Evolutionary conservation across 2,329 filamentous ascomycete species (phyloP).

Genomic region (Arthrobotrys sinensis): DNA sequence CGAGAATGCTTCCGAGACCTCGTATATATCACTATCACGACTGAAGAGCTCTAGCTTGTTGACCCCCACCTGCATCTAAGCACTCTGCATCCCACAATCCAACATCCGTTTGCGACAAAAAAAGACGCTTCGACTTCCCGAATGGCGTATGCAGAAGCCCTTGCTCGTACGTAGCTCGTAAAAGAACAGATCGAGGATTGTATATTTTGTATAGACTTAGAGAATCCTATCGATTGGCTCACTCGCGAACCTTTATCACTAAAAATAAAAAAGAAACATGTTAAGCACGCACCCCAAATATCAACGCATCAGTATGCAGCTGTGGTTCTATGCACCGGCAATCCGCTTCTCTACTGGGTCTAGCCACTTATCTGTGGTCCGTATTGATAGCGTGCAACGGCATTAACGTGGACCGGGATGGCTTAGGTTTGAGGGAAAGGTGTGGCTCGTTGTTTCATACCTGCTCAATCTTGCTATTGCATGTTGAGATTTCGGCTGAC

Average conservation of each 20-base stretch:
- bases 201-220: conserved; percentile 7
- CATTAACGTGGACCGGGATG: conserved; percentile 46
- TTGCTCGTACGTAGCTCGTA: conserved; percentile 21
- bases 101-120: conserved; percentile 31
- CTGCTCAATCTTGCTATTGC: neutral
- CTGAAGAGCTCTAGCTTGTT: conserved; percentile 18
- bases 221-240: conserved; percentile 33
- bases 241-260: conserved; percentile 1
- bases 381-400: conserved; percentile 32
- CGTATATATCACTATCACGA: conserved; percentile 22
- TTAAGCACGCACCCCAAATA: neutral
- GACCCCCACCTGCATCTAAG: conserved; percentile 1
- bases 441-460: conserved; percentile 59
- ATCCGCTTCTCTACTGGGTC: conserved; percentile 24
- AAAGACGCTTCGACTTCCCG: conserved; percentile 40
- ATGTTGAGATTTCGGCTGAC: conserved; percentile 1
- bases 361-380: conserved; percentile 36
- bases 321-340: conserved; percentile 26
- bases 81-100: conserved; percentile 1
- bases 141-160: conserved; percentile 29
- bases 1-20: conserved; percentile 52
- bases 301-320: conserved; percentile 4
- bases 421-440: conserved; percentile 34
- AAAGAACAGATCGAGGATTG: conserved; percentile 13
- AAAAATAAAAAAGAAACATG: neutral